Evolutionary conservation across 768 basidiomycete species (phyloP).

Genomic region (Strobilomyces dryophilus): DNA sequence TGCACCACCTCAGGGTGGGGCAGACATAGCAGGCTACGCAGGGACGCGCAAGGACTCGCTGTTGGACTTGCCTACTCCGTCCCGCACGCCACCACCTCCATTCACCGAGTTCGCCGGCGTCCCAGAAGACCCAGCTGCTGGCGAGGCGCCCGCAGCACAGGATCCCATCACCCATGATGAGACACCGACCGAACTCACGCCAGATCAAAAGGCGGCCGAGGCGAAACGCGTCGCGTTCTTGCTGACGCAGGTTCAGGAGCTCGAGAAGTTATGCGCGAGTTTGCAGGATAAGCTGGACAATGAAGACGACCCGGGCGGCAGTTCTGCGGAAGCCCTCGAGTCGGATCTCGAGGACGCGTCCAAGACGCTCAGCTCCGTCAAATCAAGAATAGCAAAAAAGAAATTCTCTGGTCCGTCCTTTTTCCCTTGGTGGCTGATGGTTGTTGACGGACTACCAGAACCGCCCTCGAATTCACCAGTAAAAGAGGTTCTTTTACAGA

Average conservation of each 20-base stretch:
- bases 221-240: constrained; percentile 21
- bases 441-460: constrained; percentile 9
- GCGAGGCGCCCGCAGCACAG: not conserved
- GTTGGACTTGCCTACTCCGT: constrained; percentile 8
- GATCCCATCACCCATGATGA: constrained; percentile 20
- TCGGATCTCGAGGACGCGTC: constrained; percentile 17
- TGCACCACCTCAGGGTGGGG: not conserved
- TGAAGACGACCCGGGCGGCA: not conserved
- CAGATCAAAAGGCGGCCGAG: constrained; percentile 19
- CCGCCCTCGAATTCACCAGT: not conserved
- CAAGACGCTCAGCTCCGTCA: constrained; percentile 6
- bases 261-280: constrained; percentile 4
- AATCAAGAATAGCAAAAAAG: constrained; percentile 17
- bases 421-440: not conserved
- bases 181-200: constrained; percentile 14
- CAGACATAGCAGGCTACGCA: not conserved
- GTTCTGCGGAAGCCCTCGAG: constrained; percentile 3
- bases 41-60: not conserved
- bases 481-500: not conserved
- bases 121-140: constrained; percentile 1
- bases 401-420: constrained; percentile 16
- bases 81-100: constrained; percentile 24
- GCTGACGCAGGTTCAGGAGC: constrained; percentile 9
- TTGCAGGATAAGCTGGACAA: constrained; percentile 4
- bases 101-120: constrained; percentile 21